Evolutionary conservation across 306 rosid species (phyloP).

Genomic region (Cucurbita ficifolia): DNA sequence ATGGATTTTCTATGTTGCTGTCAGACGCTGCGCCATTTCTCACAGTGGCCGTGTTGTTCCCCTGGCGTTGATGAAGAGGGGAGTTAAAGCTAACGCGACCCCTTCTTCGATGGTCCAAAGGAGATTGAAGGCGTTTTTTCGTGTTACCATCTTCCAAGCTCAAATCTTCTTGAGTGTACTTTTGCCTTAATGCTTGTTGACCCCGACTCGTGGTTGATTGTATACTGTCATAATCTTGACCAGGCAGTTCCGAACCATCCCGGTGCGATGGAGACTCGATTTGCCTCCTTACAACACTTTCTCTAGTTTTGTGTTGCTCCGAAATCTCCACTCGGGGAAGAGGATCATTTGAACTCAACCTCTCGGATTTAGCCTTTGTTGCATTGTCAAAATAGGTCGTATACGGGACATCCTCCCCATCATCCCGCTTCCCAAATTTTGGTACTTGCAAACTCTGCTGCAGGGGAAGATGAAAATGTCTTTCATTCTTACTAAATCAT

Average conservation of each 20-base stretch:
- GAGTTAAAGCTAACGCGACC: not conserved
- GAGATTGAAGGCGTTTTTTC: not conserved
- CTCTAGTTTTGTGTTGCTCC: not conserved
- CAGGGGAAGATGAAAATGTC: not conserved
- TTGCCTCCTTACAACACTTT: not conserved
- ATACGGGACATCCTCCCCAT: constrained; percentile 8
- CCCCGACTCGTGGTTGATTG: not conserved
- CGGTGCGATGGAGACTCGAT: constrained; percentile 5
- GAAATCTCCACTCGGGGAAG: not conserved
- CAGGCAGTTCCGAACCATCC: not conserved
- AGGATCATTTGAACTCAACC: not conserved
- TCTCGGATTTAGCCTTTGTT: not conserved
- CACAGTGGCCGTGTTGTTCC: not conserved
- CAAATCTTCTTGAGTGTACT: not conserved
- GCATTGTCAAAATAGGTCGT: constrained; percentile 11
- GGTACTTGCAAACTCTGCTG: constrained; percentile 8
- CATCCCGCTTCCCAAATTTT: constrained; percentile 13
- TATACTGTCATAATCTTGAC: not conserved
- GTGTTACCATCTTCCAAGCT: not conserved
- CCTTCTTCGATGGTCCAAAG: not conserved
- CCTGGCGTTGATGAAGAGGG: constrained; percentile 4
- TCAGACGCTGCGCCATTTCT: not conserved
- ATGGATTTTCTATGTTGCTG: constrained; percentile 1
- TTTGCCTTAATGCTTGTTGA: not conserved
- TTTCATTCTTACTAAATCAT: not conserved